A percentile compares a stretch with the other conserved stretches of the same genome.
phyloP scores from a whole-genome alignment of 2,329 filamentous ascomycete genomes.

The Colletotrichum horii region DNA sequence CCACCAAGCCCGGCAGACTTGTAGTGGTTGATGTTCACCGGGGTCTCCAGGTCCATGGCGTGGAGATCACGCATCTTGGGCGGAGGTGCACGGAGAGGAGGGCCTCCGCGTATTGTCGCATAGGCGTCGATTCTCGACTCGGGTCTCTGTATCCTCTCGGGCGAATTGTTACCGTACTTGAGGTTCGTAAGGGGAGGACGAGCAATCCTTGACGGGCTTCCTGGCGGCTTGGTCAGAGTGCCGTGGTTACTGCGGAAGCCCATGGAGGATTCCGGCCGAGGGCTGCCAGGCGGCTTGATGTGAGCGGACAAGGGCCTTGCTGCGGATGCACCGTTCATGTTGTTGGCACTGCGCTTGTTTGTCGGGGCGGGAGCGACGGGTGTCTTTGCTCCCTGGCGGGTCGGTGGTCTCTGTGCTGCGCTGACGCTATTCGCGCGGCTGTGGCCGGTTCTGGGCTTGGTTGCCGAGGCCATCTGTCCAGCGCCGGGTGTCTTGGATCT shows the following conservation, averaged over 20 bases:
- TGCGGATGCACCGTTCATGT: conserved; percentile 23
- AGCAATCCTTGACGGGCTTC: conserved; percentile 71
- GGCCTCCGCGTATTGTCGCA: conserved; percentile 57
- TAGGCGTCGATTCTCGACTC: conserved; percentile 38
- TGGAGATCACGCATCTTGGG: conserved; percentile 90
- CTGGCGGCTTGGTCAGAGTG: conserved; percentile 32
- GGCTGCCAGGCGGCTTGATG: conserved; percentile 15
- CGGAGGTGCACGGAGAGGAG: conserved; percentile 72
- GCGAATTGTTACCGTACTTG: conserved; percentile 78
- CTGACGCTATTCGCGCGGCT: conserved; percentile 42
- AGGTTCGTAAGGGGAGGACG: conserved; percentile 73
- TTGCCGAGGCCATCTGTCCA: conserved; percentile 52
- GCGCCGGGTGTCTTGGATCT: conserved; percentile 77
- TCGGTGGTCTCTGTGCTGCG: conserved; percentile 16
- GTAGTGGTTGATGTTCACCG: conserved; percentile 51
- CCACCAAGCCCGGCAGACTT: conserved; percentile 52
- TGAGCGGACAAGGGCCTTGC: conserved; percentile 9
- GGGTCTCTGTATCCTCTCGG: conserved; percentile 65
- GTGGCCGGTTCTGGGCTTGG: conserved; percentile 40
- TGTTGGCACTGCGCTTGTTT: conserved; percentile 31
- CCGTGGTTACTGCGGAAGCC: conserved; percentile 22
- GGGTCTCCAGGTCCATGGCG: conserved; percentile 56
- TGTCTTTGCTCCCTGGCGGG: conserved; percentile 49
- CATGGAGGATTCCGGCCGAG: not conserved
- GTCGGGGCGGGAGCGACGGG: conserved; percentile 49